Evolutionary conservation across 257 asterid species (phyloP), one percentile per base, ranked within the genome.

Genomic region (Plectranthus barbatus): DNA sequence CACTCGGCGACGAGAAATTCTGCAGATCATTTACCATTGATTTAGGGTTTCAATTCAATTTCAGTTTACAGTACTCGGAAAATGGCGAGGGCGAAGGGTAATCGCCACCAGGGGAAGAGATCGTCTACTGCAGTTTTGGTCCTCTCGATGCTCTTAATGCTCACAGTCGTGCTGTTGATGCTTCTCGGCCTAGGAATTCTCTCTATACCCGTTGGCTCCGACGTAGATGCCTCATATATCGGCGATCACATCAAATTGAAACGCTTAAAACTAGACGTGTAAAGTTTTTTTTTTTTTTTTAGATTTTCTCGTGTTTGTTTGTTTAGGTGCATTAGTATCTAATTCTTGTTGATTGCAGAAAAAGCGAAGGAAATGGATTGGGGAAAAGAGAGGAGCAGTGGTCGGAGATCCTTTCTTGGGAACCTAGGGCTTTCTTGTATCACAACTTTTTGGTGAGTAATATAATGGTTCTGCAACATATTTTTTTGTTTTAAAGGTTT

Each of bases 391-490:
- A 74, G 10, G 86, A 78, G 36, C 91, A 81, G 68, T 84, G 97
- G 97, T 73, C 83, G 18, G 94, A 89, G 82, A 70, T 89, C 69
- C 72, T 89, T 8, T 83, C 97, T 14, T 89, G 95, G 94, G 86
- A 89, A 80, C 95, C 97, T 13, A 81, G 97, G 72, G 97, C 94
- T 50, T 89, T 77, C 67, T 0, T 89, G 20, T 86, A 84, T 73
- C 97, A 89, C 66, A 86, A 89, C 78, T 86, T 89, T 67, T 74
- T 86, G 97, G 95, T 86, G 78, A 84, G 82, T 29, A 62, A 6
- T 46, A 64, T 50, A 36, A n/a, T 42, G 47, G 23, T 26, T 44
- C 17, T 51, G 39, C 9, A 31, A 9, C 17, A 14, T 64, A 9
- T 23, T 54, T 53, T 53, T 18, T 33, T 20, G 14, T 5, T 2